These are phyloP conservation scores for Entonaema liquescens DNA, from an alignment of 495 filamentous ascomycete species.

Conservation along the genomic window DNA sequence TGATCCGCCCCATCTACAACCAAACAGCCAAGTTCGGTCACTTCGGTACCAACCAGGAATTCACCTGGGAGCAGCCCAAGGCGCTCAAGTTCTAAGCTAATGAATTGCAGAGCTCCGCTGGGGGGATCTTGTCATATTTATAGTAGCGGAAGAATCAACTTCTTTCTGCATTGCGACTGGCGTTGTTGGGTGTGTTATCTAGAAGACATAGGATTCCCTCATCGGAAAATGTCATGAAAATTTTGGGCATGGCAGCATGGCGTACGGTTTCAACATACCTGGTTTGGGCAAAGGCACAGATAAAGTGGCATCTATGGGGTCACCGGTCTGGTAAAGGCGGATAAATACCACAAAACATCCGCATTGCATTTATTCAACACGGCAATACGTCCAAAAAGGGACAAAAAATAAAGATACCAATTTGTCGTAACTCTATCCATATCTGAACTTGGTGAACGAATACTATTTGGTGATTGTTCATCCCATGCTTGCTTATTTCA, in stretches of 20 bases:
- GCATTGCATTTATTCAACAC: constrained; percentile 46
- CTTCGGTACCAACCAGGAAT: constrained; percentile 95
- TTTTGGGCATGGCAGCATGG: constrained; percentile 49
- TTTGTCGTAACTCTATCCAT: constrained; percentile 2
- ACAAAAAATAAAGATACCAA: constrained; percentile 37
- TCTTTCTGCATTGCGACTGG: constrained; percentile 54
- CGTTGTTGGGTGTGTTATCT: constrained; percentile 49
- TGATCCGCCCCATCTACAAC: constrained; percentile 96
- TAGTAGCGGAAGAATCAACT: constrained; percentile 56
- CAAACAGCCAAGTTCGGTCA: constrained; percentile 99
- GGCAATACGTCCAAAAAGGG: constrained; percentile 32
- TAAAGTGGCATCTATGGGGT: constrained; percentile 35
- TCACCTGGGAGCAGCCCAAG: constrained; percentile 99
- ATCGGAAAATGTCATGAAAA: constrained; percentile 52
- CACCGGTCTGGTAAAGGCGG: constrained; percentile 38
- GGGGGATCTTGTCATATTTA: constrained; percentile 44
- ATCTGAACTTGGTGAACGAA: neutral
- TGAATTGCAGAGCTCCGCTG: constrained; percentile 39
- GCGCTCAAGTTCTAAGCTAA: constrained; percentile 78
- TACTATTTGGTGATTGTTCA: neutral
- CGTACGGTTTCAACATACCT: constrained; percentile 53
- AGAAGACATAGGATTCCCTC: constrained; percentile 51
- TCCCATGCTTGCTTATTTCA: neutral
- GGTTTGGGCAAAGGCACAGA: constrained; percentile 39
- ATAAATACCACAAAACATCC: constrained; percentile 31